Conservation (phyloP, 1,284 basidiomycete genomes). For the Melampsora larici-populina region DNA sequence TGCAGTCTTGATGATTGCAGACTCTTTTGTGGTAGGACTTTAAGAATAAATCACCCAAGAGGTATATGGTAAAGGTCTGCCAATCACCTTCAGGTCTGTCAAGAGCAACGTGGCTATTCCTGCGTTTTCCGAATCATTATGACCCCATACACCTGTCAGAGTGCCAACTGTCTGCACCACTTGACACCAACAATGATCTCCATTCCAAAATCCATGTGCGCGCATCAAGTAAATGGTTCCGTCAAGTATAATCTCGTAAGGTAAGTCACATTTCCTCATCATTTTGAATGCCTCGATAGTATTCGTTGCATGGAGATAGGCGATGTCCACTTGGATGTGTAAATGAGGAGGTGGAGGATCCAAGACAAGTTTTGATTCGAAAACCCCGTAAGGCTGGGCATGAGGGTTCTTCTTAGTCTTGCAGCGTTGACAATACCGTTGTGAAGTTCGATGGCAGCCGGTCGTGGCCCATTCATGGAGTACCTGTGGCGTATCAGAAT, state of each 20-base stretch:
- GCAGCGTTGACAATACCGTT: too few species aligned
- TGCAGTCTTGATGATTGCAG: too few species aligned
- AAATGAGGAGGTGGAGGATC: slow-evolving; percentile 13
- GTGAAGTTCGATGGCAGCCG: too few species aligned
- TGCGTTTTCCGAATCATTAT: too few species aligned
- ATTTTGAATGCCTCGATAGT: not conserved
- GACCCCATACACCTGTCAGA: too few species aligned
- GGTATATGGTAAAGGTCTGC: not conserved
- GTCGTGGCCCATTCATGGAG: too few species aligned
- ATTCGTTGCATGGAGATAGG: not conserved
- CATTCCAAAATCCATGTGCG: slow-evolving; percentile 18
- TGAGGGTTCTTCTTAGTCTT: too few species aligned
- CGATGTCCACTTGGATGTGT: not conserved
- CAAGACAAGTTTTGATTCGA: too few species aligned
- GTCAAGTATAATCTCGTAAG: not conserved
- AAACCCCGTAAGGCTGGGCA: too few species aligned
- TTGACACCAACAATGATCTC: not conserved
- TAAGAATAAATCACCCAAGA: slow-evolving; percentile 22
- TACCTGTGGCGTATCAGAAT: too few species aligned
- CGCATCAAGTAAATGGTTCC: not conserved
- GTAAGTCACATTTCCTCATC: not conserved
- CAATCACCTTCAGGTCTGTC: not conserved
- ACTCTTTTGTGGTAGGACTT: not conserved
- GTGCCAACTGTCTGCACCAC: too few species aligned
- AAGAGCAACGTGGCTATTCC: too few species aligned